These are phyloP conservation scores for Clohesyomyces aquaticus DNA, from an alignment of 495 filamentous ascomycete genomes.

Conservation along the genomic window DNA sequence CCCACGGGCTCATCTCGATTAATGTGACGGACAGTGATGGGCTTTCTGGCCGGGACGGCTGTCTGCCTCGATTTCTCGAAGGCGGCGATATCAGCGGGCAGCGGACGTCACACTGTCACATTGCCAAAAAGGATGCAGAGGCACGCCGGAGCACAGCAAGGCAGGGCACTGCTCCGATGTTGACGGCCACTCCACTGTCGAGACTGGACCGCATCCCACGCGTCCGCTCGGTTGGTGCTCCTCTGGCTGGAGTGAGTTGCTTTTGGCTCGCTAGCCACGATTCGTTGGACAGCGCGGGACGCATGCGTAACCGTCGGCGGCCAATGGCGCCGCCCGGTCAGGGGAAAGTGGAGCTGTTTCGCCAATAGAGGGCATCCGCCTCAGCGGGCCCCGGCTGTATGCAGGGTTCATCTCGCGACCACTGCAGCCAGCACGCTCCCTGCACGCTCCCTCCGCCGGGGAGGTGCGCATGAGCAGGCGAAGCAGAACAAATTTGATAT, in stretches of 20 bases:
- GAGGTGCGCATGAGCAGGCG: constrained; percentile 27
- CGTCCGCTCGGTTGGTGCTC: too few relatives aligned
- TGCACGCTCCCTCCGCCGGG: constrained; percentile 20
- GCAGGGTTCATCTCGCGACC: constrained; percentile 10
- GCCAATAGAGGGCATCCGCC: constrained; percentile 30
- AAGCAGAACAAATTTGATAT: constrained; percentile 36
- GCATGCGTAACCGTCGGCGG: constrained; percentile 1
- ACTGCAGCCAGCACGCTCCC: not conserved
- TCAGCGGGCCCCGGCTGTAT: constrained; percentile 17
- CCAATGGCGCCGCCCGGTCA: constrained; percentile 7
- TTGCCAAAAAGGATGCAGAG: not conserved
- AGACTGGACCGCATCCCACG: constrained; percentile 5
- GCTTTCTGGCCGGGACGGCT: too few relatives aligned
- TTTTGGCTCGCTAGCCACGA: constrained; percentile 18
- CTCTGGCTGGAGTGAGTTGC: constrained; percentile 12
- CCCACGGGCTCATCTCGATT: constrained; percentile 16
- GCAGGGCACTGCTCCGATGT: not conserved
- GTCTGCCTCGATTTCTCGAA: not conserved
- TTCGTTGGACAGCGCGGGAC: constrained; percentile 20
- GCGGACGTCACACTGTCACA: constrained; percentile 20
- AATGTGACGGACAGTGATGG: constrained; percentile 4
- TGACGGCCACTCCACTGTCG: too few relatives aligned
- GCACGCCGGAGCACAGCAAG: too few relatives aligned
- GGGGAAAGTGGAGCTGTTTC: constrained; percentile 18
- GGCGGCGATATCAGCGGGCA: not conserved